Conservation (phyloP, 1,139 yeast species). For the Lipomyces yarrowii region DNA sequence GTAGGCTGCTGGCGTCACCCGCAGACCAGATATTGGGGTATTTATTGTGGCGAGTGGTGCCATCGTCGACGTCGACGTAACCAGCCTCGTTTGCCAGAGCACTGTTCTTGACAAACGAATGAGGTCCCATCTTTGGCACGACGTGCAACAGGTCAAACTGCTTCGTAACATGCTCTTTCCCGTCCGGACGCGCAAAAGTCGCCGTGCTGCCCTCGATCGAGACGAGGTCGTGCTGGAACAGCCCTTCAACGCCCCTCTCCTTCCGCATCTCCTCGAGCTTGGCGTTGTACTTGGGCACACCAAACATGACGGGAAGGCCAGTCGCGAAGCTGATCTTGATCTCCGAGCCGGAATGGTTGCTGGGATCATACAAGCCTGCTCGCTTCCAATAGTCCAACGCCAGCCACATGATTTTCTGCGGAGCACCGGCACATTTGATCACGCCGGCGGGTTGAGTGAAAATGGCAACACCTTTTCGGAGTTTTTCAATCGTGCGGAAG, state of each 20-base stretch:
- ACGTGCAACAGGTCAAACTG: not conserved
- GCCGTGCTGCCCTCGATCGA: not conserved
- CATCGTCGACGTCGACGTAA: not conserved
- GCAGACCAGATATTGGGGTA: not conserved
- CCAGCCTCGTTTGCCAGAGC: not conserved
- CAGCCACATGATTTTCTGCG: not conserved
- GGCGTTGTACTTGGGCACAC: not conserved
- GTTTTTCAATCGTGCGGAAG: not conserved
- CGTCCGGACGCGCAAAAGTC: not conserved
- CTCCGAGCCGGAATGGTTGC: not conserved
- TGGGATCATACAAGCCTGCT: not conserved
- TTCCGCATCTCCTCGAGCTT: not conserved
- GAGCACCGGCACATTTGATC: not conserved
- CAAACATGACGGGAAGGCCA: not conserved
- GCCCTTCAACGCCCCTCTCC: not conserved
- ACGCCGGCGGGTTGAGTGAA: not conserved
- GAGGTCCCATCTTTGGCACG: not conserved
- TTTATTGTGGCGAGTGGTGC: not conserved
- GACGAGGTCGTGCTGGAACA: not conserved
- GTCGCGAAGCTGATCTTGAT: not conserved
- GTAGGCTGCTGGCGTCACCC: not conserved
- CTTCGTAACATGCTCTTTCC: not conserved
- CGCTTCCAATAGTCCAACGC: not conserved
- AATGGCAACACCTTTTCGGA: not conserved
- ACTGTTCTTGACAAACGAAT: not conserved